Percentiles rank a stretch among this genome's conserved stretches.
Evolutionary conservation across 2,329 filamentous ascomycete species (phyloP).

Genomic region (Fusarium redolens): DNA sequence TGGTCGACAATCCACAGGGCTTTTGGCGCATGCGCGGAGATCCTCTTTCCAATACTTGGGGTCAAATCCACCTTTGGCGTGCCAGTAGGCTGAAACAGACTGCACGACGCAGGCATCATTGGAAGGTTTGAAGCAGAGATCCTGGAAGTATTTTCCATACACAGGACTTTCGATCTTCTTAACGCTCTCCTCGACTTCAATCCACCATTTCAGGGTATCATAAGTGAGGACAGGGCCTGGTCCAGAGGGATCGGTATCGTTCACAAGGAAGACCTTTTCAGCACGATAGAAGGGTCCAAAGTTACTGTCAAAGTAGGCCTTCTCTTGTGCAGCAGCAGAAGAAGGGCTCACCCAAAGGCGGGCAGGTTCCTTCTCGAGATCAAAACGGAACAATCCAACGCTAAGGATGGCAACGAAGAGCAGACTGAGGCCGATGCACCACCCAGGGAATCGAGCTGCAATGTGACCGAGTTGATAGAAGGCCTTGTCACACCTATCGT

Average conservation of each 20-base stretch:
- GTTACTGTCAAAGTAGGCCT: slow-evolving; percentile 89
- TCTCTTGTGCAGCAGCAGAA: slow-evolving; percentile 90
- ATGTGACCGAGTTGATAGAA: slow-evolving; percentile 85
- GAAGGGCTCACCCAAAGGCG: slow-evolving; percentile 96
- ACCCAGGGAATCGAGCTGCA: slow-evolving; percentile 84
- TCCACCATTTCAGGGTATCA: slow-evolving; percentile 93
- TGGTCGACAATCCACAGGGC: slow-evolving; percentile 87
- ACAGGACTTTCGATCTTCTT: slow-evolving; percentile 76
- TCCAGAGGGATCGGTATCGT: slow-evolving; percentile 75
- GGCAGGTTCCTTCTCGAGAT: slow-evolving; percentile 91
- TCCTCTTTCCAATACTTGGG: slow-evolving; percentile 75
- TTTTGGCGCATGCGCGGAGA: slow-evolving; percentile 78
- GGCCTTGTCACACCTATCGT: slow-evolving; percentile 81
- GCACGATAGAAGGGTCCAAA: slow-evolving; percentile 97
- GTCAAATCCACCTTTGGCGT: slow-evolving; percentile 61
- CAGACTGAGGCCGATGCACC: slow-evolving; percentile 84
- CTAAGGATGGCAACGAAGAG: slow-evolving; percentile 82
- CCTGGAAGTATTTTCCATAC: slow-evolving; percentile 76
- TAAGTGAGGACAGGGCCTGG: slow-evolving; percentile 85
- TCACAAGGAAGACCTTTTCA: slow-evolving; percentile 93
- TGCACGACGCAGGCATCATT: slow-evolving; percentile 92
- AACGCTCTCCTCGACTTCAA: slow-evolving; percentile 85
- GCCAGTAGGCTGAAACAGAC: slow-evolving; percentile 90
- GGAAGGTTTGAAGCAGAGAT: slow-evolving; percentile 95
- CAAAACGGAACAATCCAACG: slow-evolving; percentile 87